These are phyloP conservation scores for Boletus semigastroideus DNA, from an alignment of 1,284 basidiomycete species.

Conservation along the genomic window DNA sequence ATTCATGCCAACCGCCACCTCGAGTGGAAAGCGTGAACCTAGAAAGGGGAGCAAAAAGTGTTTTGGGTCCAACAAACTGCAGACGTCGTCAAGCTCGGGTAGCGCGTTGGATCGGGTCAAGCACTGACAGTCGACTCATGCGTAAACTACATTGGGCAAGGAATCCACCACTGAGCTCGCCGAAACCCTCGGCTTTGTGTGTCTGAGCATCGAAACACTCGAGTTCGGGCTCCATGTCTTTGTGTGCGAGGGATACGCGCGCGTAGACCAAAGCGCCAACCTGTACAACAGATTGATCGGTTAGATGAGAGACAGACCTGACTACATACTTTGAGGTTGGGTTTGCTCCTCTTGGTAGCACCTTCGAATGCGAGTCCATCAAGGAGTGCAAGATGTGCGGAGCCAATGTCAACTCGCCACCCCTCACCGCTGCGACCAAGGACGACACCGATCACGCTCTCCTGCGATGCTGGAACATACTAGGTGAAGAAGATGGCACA, in stretches of 20 bases:
- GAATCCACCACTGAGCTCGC: constrained; percentile 80
- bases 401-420: constrained; percentile 82
- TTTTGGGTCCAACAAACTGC: constrained; percentile 69
- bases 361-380: constrained; percentile 86
- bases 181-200: constrained; percentile 80
- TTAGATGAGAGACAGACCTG: not conserved
- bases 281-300: constrained; percentile 38
- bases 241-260: constrained; percentile 80
- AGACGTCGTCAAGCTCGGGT: constrained; percentile 12
- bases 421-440: constrained; percentile 72
- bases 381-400: constrained; percentile 72
- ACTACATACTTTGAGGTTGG: constrained; percentile 69
- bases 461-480: constrained; percentile 84
- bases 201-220: constrained; percentile 88
- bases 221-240: constrained; percentile 87
- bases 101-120: constrained; percentile 3
- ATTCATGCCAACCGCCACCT: constrained; percentile 78
- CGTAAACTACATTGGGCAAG: constrained; percentile 71
- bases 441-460: constrained; percentile 76
- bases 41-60: constrained; percentile 75
- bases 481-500: constrained; percentile 31
- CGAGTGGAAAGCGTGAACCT: constrained; percentile 72
- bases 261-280: constrained; percentile 81
- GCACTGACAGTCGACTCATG: constrained; percentile 73
- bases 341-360: constrained; percentile 81